These are phyloP conservation scores for Castanospermum australe DNA, from an alignment of 306 rosid species.

Conservation along the genomic window DNA sequence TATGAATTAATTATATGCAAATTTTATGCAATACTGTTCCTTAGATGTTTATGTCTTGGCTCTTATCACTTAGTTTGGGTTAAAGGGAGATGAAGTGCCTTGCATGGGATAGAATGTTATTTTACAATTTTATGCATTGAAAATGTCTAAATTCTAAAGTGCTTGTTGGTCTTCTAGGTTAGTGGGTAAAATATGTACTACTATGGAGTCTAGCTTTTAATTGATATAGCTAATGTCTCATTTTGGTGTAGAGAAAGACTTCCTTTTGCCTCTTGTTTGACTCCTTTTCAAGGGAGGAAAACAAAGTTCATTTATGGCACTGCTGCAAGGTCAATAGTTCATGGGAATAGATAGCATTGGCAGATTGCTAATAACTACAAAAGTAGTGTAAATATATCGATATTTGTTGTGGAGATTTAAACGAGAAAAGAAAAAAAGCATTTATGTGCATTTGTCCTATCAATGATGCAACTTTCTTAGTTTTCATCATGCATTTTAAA, in stretches of 20 bases:
- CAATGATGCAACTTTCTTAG: background rate
- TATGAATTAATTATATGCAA: background rate
- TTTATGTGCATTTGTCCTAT: background rate
- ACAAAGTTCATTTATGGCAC: background rate
- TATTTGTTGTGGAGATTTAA: slow-evolving; percentile 4
- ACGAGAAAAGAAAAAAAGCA: background rate
- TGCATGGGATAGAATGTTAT: background rate
- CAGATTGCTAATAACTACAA: background rate
- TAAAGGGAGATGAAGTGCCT: background rate
- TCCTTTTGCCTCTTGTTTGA: no score
- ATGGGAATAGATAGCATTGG: background rate
- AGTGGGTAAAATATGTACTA: background rate
- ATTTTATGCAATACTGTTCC: background rate
- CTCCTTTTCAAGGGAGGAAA: background rate
- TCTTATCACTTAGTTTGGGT: background rate
- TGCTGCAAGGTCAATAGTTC: background rate
- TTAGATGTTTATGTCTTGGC: background rate
- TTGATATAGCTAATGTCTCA: background rate
- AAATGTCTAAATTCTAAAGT: background rate
- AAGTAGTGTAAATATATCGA: background rate
- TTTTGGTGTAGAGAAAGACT: background rate
- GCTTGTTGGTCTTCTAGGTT: background rate
- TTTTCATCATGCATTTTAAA: background rate
- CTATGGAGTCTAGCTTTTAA: background rate
- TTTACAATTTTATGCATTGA: background rate